Evolutionary conservation across 805 yeast species (phyloP), one percentile per base, ranked within the genome.

Genomic region (Peterozyma xylosa): DNA sequence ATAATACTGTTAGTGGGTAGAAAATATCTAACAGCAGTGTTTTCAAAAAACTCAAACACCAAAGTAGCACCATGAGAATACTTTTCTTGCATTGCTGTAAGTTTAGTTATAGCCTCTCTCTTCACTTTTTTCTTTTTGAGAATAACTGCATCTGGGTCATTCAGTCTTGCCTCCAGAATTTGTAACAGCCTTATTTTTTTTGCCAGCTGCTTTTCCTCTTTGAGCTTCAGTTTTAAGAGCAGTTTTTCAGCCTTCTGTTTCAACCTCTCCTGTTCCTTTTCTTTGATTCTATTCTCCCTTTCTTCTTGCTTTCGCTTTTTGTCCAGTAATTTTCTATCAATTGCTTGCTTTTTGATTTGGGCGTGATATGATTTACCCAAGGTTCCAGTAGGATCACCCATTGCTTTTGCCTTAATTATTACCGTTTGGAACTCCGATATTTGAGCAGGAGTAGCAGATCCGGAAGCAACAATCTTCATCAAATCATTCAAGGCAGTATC

Each of bases 381-480:
- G 6, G 11, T 34, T 2, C 47, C 47, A 3, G 42, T 30, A 5
- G 47, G 47, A 45, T 63, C 66, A 9, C 89, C 87, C 89, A 83
- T 82, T 29, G 73, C 78, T 48, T 84, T 73, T 0, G 97, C 97
- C 43, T 79, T 69, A 47, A 78, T 80, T 45, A 91, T 88, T 53
- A 85, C 86, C 16, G 74, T 80, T 59, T 90, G 96, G 59, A 91
- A 91, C 38, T 77, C 80, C 18, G 76, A 66, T 14, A 91, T 83
- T 58, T 88, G 91, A 6, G 73, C 80, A 5, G 77, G 74, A 1
- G 79, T 60, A 0, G 96, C 96, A 18, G 69, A 71, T 4, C 96
- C 96, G 45, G 82, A 74, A 0, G 98, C 97, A 2, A 91, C 96
- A 5, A 73, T 74, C 49, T 82, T 80, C 96, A 91, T 89, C 42